Conservation (phyloP, 1,139 yeast species). For the Ogataea hybrid region DNA sequence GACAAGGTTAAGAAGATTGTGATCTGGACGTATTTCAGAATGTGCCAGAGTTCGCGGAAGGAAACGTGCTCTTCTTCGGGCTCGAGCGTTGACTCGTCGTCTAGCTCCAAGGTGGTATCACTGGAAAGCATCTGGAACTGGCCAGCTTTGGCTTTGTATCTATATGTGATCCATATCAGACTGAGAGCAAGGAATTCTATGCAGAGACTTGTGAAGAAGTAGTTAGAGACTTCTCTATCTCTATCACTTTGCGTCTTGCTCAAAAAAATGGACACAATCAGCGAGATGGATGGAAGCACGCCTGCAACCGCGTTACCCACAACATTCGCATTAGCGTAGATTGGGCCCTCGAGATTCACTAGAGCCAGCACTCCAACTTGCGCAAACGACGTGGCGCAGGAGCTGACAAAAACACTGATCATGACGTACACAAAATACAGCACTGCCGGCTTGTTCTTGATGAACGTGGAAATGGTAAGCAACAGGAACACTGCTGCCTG, state of each 20-base stretch:
- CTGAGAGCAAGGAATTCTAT: constrained; percentile 50
- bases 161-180: constrained; percentile 28
- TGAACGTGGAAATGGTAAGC: constrained; percentile 49
- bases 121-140: background rate
- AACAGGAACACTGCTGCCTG: constrained; percentile 48
- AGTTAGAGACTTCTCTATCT: constrained; percentile 38
- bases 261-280: constrained; percentile 56
- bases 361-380: constrained; percentile 93
- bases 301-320: constrained; percentile 96
- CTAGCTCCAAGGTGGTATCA: constrained; percentile 7
- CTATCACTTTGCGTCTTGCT: constrained; percentile 25
- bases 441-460: constrained; percentile 38
- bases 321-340: constrained; percentile 84
- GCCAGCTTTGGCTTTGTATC: constrained; percentile 9
- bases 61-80: constrained; percentile 38
- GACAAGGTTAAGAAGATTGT: constrained; percentile 75
- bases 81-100: constrained; percentile 16
- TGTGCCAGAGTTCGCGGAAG: constrained; percentile 50
- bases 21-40: constrained; percentile 59
- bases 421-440: constrained; percentile 48
- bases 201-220: constrained; percentile 68
- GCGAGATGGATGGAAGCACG: constrained; percentile 78
- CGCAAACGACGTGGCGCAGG: constrained; percentile 67
- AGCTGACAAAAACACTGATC: constrained; percentile 56
- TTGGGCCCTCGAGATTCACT: constrained; percentile 74